Evolutionary conservation across 805 yeast species (phyloP).

Genomic region (Lipomyces mesembrius): DNA sequence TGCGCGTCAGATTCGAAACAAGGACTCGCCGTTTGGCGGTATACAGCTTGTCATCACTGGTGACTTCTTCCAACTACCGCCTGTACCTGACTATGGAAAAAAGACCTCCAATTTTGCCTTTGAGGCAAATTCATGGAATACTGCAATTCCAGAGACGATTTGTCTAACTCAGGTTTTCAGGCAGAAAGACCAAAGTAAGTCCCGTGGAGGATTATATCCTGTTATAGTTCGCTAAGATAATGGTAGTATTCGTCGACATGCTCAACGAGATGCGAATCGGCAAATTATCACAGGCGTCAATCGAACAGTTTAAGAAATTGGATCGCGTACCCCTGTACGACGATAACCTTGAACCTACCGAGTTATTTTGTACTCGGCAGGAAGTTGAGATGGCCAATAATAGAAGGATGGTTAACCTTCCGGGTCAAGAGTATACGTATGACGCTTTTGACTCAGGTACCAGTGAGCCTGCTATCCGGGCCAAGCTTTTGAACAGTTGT

Average conservation of each 20-base stretch:
- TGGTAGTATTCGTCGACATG: slow-evolving; percentile 66
- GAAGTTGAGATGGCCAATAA: slow-evolving; percentile 83
- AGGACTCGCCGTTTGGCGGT: slow-evolving; percentile 83
- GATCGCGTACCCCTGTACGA: slow-evolving; percentile 57
- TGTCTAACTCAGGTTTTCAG: slow-evolving; percentile 81
- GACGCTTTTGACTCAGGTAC: slow-evolving; percentile 52
- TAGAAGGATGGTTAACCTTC: slow-evolving; percentile 54
- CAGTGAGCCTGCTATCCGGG: slow-evolving; percentile 39
- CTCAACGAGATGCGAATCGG: slow-evolving; percentile 83
- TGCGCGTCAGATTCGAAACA: slow-evolving; percentile 63
- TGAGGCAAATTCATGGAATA: slow-evolving; percentile 71
- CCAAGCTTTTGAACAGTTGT: slow-evolving; percentile 57
- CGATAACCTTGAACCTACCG: slow-evolving; percentile 88
- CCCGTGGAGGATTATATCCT: background rate
- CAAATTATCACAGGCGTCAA: slow-evolving; percentile 56
- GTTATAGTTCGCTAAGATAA: slow-evolving; percentile 1
- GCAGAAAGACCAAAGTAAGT: slow-evolving; percentile 64
- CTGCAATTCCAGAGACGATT: slow-evolving; percentile 65
- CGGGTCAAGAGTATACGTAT: slow-evolving; percentile 54
- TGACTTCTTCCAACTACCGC: slow-evolving; percentile 96
- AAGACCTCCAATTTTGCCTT: slow-evolving; percentile 64
- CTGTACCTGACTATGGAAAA: slow-evolving; percentile 59
- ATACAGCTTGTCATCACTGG: slow-evolving; percentile 88
- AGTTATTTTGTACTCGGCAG: slow-evolving; percentile 78
- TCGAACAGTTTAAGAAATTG: slow-evolving; percentile 55